Evolutionary conservation across 2,329 filamentous ascomycete genomes (phyloP), one percentile per base, ranked within the genome.

Genomic region (Fusarium brevicatenulatum): DNA sequence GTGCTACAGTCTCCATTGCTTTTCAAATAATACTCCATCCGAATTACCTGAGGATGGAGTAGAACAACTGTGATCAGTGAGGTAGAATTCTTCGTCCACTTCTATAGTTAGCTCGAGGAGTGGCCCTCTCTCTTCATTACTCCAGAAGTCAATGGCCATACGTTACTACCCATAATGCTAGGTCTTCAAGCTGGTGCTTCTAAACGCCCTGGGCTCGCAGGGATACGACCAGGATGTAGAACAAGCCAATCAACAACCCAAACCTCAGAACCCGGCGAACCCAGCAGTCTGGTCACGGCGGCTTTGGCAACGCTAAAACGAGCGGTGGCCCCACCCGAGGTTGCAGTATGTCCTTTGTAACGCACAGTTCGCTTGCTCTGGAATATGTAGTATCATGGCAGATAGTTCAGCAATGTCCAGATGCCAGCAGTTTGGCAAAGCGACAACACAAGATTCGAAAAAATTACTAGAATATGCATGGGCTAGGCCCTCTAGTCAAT

Each of bases 221-320:
- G 66, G 70, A 44, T 49, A 25, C 42, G 42, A 55, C 71, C 58
- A 66, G 66, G 62, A 49, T 69, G 46, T 40, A 56, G 63, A 63
- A 64, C 66, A 64, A 62, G 53, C 76, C 76, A 78, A 70, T 78
- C 65, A 77, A 68, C 43, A 66, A 23, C 58, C 63, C 61, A 63
- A 58, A 40, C 70, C 36, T 52, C 44, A 62, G 70, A 69, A 71
- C 73, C 78, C 78, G 74, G 77, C 75, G 70, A 70, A 71, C 73
- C 78, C 79, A 76, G 76, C 75, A 78, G 79, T 81, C 73, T 81
- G 78, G 80, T 80, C 79, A 75, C 73, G 78, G 79, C 78, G 79
- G 76, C 74, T 78, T 76, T 75, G 59, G 63, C 49, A 53, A 79
- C 69, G 72, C 76, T 79, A 78, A 78, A 79, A 74, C 71, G 60